Evolutionary conservation across 805 yeast genomes (phyloP), one percentile per base, ranked within the genome.

Genomic region (Suhomyces prunicola): DNA sequence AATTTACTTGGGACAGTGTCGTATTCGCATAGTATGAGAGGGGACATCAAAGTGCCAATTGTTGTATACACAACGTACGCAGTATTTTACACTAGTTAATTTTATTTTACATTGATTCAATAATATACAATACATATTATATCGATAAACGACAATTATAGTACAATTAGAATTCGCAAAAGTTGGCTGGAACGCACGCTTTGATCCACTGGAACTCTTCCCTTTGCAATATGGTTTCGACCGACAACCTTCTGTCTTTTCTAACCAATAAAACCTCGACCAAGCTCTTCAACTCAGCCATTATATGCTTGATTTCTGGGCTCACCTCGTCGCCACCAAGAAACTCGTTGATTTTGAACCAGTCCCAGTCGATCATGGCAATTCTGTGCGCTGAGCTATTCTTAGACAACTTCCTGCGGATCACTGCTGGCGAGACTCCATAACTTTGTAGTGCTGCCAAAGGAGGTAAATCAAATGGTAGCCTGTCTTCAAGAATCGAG

Each of bases 381-480:
- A 93, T 94, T 52, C 97, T 75, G 68, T 93, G 97, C 0, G 96
- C 87, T 0, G 89, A 82, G 46, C 85, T 80, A 40, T 86, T 68
- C 56, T 78, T 65, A 36, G 67, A 56, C 48, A 77, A 53, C 54
- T 71, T 72, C 57, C 84, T 63, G 65, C 80, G 67, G 60, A 71
- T 63, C 4, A 77, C 76, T 10, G 77, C 72, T 0, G 76, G 74
- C 6, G 76, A 68, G 2, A 76, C 63, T 1, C 73, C 74, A 4
- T 65, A 45, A 29, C 64, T 60, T 7, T 54, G 50, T 10, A 57
- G 53, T 15, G 75, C 71, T 40, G 62, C 61, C 12, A 74, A 72
- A 2, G 91, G 92, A 2, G 92, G 86, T 2, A 89, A 83, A 65
- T 94, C 99, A 73, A 94, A 94, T 4, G 99, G 99, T 47, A 94